Base-by-base conservation (phyloP, 345 rosid genomes). In the Dipteronia dyeriana region DNA sequence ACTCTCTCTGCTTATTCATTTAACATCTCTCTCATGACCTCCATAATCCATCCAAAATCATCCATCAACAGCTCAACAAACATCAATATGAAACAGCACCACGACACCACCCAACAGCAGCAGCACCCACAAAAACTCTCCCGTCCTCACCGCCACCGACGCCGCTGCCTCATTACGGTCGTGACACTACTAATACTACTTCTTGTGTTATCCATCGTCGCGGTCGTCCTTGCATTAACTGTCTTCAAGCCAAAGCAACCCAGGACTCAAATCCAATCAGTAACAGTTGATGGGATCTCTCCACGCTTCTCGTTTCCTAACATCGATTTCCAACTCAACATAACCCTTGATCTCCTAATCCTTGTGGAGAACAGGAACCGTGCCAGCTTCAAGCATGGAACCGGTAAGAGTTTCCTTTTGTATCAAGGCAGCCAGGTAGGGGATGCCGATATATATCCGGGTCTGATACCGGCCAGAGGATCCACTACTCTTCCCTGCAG, bases 331-430 rank as follows among this genome's bases (percentile, higher is more conserved):
- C 74, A 86, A 60, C 73, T 92, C 57, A 88, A 89, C 45, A 38
- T 91, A 75, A 87, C 90, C 29, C 84, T 89, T 39, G 70, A 83
- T 16, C 83, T 89, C 16, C 51, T 76, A 11, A 68, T 92, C 82
- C 70, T 67, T 22, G 39, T 90, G 9, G 66, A 75, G 5, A 87
- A 92, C 64, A 77, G 72, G 23, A 92, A 89, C 74, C 74, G 60
- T 13, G 94, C 69, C 14, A 75, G 86, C 64, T 85, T 88, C 79
- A 78, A 79, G 81, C 89, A 90, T 66, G 88, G 84, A 34, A 8
- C 76, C 0, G 88, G 92, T 7, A 81, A 84, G 66, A 83, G 81
- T 69, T 7, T 70, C 51, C 80, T 92, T 71, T 14, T 69, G 0
- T 89, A 85, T 68, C 41, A 54, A 65, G 86, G 81, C 3, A 13